These are phyloP conservation scores for Nemania sp. DNA, from an alignment of 2,329 filamentous ascomycete genomes.

Conservation along the genomic window DNA sequence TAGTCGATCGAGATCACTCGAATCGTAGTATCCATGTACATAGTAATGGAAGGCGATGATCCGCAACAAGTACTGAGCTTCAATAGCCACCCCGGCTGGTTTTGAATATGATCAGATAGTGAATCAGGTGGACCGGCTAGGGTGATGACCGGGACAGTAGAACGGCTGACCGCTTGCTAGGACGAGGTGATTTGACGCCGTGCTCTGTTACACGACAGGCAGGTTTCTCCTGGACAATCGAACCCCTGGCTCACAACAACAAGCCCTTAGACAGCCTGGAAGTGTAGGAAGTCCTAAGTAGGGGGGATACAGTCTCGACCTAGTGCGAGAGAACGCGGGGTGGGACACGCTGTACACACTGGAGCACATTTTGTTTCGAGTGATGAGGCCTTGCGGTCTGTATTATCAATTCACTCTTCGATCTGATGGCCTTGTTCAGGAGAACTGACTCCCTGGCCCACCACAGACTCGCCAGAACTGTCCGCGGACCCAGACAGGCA, in stretches of 20 bases:
- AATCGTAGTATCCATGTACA: slow-evolving; percentile 23
- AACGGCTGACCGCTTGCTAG: slow-evolving; percentile 32
- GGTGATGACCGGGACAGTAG: slow-evolving; percentile 32
- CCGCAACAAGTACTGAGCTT: background rate
- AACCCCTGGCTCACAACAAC: slow-evolving; percentile 19
- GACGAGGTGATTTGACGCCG: slow-evolving; percentile 33
- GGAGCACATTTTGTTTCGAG: slow-evolving; percentile 22
- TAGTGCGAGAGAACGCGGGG: slow-evolving; percentile 24
- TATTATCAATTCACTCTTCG: background rate
- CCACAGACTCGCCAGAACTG: slow-evolving; percentile 2
- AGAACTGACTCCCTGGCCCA: slow-evolving; percentile 1
- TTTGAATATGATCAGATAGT: slow-evolving; percentile 2
- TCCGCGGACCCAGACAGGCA: slow-evolving; percentile 3
- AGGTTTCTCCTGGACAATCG: slow-evolving; percentile 33
- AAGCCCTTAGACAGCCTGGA: slow-evolving; percentile 20
- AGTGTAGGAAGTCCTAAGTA: slow-evolving; percentile 20
- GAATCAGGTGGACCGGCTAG: slow-evolving; percentile 26
- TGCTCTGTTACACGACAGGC: slow-evolving; percentile 38
- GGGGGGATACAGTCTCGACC: slow-evolving; percentile 34
- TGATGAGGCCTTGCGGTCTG: slow-evolving; percentile 3
- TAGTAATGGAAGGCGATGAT: slow-evolving; percentile 21
- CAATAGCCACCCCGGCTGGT: background rate
- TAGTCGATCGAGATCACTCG: too few species aligned
- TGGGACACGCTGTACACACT: slow-evolving; percentile 19
- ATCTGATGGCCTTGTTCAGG: background rate